A percentile compares a stretch with the other conserved stretches of the same genome.
phyloP scores from a whole-genome alignment of 345 rosid genomes.

The Eucalyptus dawsonii region DNA sequence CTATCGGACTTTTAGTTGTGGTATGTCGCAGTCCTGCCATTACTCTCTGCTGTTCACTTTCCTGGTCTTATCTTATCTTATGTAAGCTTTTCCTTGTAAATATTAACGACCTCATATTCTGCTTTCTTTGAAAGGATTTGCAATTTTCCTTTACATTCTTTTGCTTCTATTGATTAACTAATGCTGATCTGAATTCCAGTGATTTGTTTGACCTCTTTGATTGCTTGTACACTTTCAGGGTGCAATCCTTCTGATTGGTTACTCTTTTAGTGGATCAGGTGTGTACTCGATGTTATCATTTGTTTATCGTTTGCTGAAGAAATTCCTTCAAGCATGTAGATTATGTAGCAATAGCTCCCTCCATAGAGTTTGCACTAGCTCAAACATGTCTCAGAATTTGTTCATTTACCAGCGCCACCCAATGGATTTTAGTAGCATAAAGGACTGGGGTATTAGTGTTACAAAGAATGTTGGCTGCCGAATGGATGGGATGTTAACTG shows the following conservation, averaged over 20 bases:
- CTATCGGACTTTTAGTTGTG: constrained; percentile 33
- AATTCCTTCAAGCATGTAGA: background rate
- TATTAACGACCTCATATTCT: background rate
- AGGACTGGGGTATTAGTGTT: background rate
- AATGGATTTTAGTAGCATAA: background rate
- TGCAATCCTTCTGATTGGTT: constrained; percentile 40
- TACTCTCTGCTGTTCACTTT: background rate
- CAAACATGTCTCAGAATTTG: background rate
- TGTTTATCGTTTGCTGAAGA: background rate
- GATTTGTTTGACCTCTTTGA: background rate
- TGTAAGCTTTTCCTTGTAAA: background rate
- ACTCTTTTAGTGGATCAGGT: constrained; percentile 52
- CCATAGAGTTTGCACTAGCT: background rate
- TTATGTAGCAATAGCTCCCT: background rate
- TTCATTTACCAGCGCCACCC: background rate
- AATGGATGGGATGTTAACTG: background rate
- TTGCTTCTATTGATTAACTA: background rate
- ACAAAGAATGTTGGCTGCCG: background rate
- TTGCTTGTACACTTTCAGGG: constrained; percentile 35
- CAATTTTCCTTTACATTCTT: background rate
- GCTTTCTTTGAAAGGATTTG: background rate
- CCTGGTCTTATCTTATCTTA: background rate
- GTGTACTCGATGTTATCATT: constrained; percentile 1
- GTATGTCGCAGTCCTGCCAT: constrained; percentile 7
- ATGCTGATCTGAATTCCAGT: background rate